These are phyloP conservation scores for Shiraia bambusicola DNA, from an alignment of 2,329 filamentous ascomycete genomes.

Conservation along the genomic window DNA sequence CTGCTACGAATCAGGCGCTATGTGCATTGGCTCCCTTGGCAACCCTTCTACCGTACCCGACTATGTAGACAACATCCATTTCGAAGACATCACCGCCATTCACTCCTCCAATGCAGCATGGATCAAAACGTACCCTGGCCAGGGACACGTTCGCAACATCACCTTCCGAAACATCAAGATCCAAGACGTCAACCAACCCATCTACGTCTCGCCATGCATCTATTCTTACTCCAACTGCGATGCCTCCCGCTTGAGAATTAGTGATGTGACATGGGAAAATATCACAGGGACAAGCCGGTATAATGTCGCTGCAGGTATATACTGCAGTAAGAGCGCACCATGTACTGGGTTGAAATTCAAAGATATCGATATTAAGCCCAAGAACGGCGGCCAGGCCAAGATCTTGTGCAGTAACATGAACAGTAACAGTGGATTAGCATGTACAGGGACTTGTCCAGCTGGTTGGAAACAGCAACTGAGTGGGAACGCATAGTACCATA, in stretches of 20 bases:
- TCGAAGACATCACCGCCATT: slow-evolving; percentile 38
- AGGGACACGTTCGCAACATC: slow-evolving; percentile 48
- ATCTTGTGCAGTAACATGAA: slow-evolving; percentile 31
- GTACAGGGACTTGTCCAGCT: slow-evolving; percentile 28
- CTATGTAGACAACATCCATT: slow-evolving; percentile 54
- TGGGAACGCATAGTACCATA: slow-evolving; percentile 17
- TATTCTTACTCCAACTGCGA: slow-evolving; percentile 40
- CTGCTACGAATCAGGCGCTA: slow-evolving; percentile 61
- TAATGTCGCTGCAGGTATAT: slow-evolving; percentile 52
- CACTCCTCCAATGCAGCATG: slow-evolving; percentile 31
- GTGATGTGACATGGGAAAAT: slow-evolving; percentile 53
- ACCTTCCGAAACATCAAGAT: slow-evolving; percentile 47
- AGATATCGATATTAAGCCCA: slow-evolving; percentile 48
- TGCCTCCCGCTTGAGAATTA: slow-evolving; percentile 39
- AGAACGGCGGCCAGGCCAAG: slow-evolving; percentile 23
- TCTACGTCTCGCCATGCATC: slow-evolving; percentile 53
- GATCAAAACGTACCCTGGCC: slow-evolving; percentile 40
- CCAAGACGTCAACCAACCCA: slow-evolving; percentile 50
- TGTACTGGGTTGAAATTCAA: slow-evolving; percentile 51
- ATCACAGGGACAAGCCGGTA: slow-evolving; percentile 53
- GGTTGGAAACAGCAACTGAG: slow-evolving; percentile 29
- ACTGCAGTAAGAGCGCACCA: slow-evolving; percentile 41
- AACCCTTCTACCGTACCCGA: slow-evolving; percentile 59
- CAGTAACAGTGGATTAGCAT: slow-evolving; percentile 25
- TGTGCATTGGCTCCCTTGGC: slow-evolving; percentile 61